A percentile compares a stretch with the other conserved stretches of the same genome.
Evolutionary conservation across 1,284 basidiomycete genomes (phyloP).

Genomic region (Moniliophthora roreri): DNA sequence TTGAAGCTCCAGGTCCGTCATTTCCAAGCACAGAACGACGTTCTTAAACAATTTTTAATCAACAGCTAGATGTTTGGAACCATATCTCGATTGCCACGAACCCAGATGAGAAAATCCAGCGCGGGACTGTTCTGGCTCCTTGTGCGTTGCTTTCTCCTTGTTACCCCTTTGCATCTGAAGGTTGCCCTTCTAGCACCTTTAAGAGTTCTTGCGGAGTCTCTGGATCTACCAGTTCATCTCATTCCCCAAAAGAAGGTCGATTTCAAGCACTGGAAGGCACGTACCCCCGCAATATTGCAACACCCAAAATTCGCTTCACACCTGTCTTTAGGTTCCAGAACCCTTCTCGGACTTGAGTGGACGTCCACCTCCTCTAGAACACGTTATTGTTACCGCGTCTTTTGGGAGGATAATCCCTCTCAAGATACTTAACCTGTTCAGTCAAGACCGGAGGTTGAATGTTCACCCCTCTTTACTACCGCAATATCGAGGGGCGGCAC

Average conservation of each 20-base stretch:
- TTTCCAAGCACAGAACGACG: slow-evolving; percentile 6
- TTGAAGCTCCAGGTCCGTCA: slow-evolving; percentile 45
- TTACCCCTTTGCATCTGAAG: background rate
- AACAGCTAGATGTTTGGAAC: slow-evolving; percentile 57
- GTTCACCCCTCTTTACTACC: slow-evolving; percentile 93
- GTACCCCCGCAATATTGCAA: slow-evolving; percentile 9
- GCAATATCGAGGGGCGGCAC: slow-evolving; percentile 87
- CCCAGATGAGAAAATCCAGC: slow-evolving; percentile 54
- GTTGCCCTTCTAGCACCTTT: slow-evolving; percentile 49
- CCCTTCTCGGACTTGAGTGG: slow-evolving; percentile 35
- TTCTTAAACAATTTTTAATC: slow-evolving; percentile 12
- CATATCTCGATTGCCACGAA: slow-evolving; percentile 59
- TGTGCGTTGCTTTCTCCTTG: background rate
- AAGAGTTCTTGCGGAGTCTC: slow-evolving; percentile 47
- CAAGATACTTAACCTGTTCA: slow-evolving; percentile 67
- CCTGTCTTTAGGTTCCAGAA: slow-evolving; percentile 38
- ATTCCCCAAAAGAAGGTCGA: slow-evolving; percentile 57
- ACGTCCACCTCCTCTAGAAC: slow-evolving; percentile 33
- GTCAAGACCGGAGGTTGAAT: slow-evolving; percentile 70
- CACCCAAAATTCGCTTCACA: slow-evolving; percentile 8
- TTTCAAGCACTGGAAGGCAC: slow-evolving; percentile 62
- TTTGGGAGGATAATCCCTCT: slow-evolving; percentile 88
- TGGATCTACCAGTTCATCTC: slow-evolving; percentile 50
- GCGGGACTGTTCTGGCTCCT: slow-evolving; percentile 25
- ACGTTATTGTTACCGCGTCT: slow-evolving; percentile 86